These are phyloP conservation scores for Filobasidium uniguttulatum DNA, from an alignment of 1,284 basidiomycete genomes.

Conservation along the genomic window DNA sequence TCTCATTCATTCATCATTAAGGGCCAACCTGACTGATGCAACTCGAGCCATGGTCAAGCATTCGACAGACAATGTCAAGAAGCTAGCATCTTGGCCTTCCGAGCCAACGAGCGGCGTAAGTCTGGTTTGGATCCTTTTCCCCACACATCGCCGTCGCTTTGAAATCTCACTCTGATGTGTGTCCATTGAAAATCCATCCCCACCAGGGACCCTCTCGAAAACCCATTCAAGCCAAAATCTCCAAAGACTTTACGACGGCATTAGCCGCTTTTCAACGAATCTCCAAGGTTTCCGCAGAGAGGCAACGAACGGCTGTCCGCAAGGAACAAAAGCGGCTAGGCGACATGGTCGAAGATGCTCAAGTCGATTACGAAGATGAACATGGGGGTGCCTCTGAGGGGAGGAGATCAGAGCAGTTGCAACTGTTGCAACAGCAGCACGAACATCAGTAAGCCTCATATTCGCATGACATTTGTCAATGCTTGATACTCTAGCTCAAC, in stretches of 20 bases:
- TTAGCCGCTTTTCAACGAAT: constrained; percentile 81
- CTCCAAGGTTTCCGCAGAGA: constrained; percentile 76
- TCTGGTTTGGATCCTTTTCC: not conserved
- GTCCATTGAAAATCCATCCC: too few relatives aligned
- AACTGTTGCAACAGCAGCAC: constrained; percentile 28
- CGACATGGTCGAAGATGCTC: constrained; percentile 25
- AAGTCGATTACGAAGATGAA: constrained; percentile 11
- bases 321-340: constrained; percentile 38
- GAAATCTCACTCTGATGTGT: not conserved
- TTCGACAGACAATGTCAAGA: constrained; percentile 82
- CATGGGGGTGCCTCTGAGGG: constrained; percentile 4
- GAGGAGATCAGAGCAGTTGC: constrained; percentile 28
- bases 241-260: constrained; percentile 80
- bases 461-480: not conserved
- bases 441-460: constrained; percentile 22
- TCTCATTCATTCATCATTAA: constrained; percentile 20
- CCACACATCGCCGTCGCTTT: not conserved
- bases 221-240: constrained; percentile 64
- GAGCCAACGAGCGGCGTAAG: constrained; percentile 13
- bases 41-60: constrained; percentile 90
- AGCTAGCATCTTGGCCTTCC: constrained; percentile 54
- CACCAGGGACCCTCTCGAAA: constrained; percentile 29
- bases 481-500: not conserved
- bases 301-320: constrained; percentile 69
- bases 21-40: constrained; percentile 72